Percentiles rank a stretch among this genome's conserved stretches.
phyloP scores from a whole-genome alignment of 2,329 filamentous ascomycete species.

The Alternaria sp. region DNA sequence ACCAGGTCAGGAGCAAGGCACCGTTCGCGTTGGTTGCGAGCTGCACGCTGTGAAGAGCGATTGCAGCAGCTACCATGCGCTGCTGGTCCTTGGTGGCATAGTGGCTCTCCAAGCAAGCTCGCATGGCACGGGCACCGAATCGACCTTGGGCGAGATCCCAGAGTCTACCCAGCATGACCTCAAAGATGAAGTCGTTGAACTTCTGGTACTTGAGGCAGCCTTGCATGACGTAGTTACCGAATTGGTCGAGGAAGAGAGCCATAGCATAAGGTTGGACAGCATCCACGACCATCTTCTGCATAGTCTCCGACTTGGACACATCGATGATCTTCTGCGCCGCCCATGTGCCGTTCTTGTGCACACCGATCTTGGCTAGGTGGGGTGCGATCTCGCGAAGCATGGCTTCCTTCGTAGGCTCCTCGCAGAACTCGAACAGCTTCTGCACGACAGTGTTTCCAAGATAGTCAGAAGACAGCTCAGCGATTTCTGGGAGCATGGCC shows the following conservation, averaged over 20 bases:
- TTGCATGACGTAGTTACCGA: slow-evolving; percentile 97
- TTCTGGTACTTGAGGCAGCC: slow-evolving; percentile 92
- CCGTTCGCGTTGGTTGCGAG: slow-evolving; percentile 96
- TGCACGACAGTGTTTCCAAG: slow-evolving; percentile 99
- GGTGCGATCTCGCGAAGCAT: slow-evolving; percentile 90
- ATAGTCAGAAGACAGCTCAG: slow-evolving; percentile 93
- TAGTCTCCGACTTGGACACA: slow-evolving; percentile 81
- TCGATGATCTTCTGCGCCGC: slow-evolving; percentile 99
- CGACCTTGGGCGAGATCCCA: slow-evolving; percentile 93
- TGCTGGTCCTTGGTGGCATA: slow-evolving; percentile 95
- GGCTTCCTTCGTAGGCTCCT: slow-evolving; percentile 84
- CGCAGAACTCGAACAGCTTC: slow-evolving; percentile 97
- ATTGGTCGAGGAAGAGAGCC: slow-evolving; percentile 94
- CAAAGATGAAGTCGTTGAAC: slow-evolving; percentile 96
- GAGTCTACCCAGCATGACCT: slow-evolving; percentile 91
- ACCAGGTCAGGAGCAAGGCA: slow-evolving; percentile 92
- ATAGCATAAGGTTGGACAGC: slow-evolving; percentile 85
- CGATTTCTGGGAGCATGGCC: slow-evolving; percentile 95
- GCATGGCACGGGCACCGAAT: slow-evolving; percentile 94
- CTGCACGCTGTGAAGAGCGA: slow-evolving; percentile 96
- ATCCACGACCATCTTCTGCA: slow-evolving; percentile 85
- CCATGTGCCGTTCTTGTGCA: slow-evolving; percentile 99
- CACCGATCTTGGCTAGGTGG: slow-evolving; percentile 92
- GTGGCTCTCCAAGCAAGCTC: slow-evolving; percentile 94
- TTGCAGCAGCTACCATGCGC: slow-evolving; percentile 89